Evolutionary conservation across 768 basidiomycete genomes (phyloP), one percentile per base, ranked within the genome.

Genomic region (Cystoderma amianthinum): DNA sequence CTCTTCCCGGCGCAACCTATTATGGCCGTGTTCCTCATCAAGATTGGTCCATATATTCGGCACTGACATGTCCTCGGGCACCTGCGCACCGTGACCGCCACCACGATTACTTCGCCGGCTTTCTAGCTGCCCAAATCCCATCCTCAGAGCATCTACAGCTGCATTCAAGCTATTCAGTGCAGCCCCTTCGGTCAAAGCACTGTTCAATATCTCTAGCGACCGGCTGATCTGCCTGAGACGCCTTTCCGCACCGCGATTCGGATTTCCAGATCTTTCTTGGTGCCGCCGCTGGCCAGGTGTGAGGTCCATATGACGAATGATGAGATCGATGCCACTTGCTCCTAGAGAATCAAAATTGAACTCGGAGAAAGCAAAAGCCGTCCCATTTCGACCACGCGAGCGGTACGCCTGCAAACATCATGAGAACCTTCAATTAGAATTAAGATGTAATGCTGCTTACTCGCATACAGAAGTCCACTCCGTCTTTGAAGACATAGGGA

Each of bases 391-490:
- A 28, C 25, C n/a, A 7, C 25, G 25, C n/a, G n/a, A 28, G n/a
- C 25, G 25, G 25, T 28, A 28, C n/a, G 25, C n/a, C 25, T 28
- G 25, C n/a, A n/a, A 7, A 7, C 25, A 28, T n/a, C n/a, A n/a
- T n/a, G n/a, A n/a, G n/a, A n/a, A n/a, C n/a, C n/a, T n/a, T n/a
- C n/a, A n/a, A n/a, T n/a, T n/a, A n/a, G n/a, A n/a, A n/a, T n/a
- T n/a, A n/a, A n/a, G n/a, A n/a, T n/a, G n/a, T n/a, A 41, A 39
- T 38, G 15, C 35, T 32, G 49, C 69, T 25, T 47, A 80, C 80
- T 44, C 57, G 65, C 74, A 83, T 76, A 42, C 64, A 72, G 16
- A 62, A 58, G 23, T 74, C 72, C 16, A 69, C 70, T 4, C 84
- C 85, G 32, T 74, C 60, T 28, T 55, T 49, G 50, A 84, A 84